Percentiles rank a stretch among this genome's conserved stretches.
Evolutionary conservation across 2,329 filamentous ascomycete genomes (phyloP).

Genomic region (Penicillium hordei): DNA sequence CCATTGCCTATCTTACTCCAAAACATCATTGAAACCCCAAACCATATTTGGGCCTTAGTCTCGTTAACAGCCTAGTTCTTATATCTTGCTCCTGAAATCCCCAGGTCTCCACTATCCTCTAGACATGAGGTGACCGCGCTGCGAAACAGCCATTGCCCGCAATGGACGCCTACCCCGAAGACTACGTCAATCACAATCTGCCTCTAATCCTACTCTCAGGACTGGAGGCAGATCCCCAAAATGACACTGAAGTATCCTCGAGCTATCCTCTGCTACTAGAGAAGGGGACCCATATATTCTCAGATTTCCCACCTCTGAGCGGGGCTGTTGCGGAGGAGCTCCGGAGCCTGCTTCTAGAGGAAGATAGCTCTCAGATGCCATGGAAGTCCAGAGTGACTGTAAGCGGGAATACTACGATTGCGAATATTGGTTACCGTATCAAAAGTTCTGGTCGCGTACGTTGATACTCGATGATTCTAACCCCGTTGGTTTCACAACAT

Average conservation of each 20-base stretch:
- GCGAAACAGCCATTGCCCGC: constrained; percentile 31
- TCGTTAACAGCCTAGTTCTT: neutral
- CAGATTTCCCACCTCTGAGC: constrained; percentile 67
- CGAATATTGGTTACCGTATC: constrained; percentile 61
- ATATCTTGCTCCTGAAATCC: neutral
- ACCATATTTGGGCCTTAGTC: neutral
- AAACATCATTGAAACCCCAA: neutral
- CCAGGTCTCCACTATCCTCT: neutral
- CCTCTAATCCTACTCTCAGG: constrained; percentile 82
- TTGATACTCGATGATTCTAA: constrained; percentile 26
- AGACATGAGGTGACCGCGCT: constrained; percentile 38
- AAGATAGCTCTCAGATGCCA: constrained; percentile 63
- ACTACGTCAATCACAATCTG: constrained; percentile 83
- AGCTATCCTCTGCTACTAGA: constrained; percentile 54
- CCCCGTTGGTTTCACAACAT: neutral
- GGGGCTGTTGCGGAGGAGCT: constrained; percentile 65
- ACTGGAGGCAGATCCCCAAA: constrained; percentile 51
- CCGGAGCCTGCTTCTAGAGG: constrained; percentile 63
- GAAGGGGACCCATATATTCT: constrained; percentile 64
- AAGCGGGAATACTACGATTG: constrained; percentile 47
- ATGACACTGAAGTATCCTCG: constrained; percentile 29
- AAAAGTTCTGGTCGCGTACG: constrained; percentile 78
- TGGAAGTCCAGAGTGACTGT: constrained; percentile 63
- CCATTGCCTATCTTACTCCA: constrained; percentile 2
- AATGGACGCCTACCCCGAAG: constrained; percentile 53